phyloP scores from a whole-genome alignment of 2,329 filamentous ascomycete genomes.

The Aspergillus tanneri region DNA sequence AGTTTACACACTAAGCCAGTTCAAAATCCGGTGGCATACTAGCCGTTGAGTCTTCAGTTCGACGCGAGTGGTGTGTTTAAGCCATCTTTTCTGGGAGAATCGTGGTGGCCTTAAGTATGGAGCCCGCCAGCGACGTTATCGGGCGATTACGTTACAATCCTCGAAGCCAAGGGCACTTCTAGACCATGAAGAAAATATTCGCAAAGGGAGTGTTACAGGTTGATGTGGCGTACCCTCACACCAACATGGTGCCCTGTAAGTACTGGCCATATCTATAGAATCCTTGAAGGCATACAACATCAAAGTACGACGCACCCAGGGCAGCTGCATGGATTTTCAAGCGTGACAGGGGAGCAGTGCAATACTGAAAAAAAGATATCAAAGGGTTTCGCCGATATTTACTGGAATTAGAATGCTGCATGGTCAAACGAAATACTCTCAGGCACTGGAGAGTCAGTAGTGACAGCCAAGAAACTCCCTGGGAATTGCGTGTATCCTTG shows the following conservation, averaged over 20 bases:
- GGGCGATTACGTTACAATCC: constrained; percentile 5
- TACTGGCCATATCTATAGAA: not conserved
- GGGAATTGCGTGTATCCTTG: not conserved
- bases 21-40: not conserved
- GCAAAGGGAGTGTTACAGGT: constrained; percentile 1
- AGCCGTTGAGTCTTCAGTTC: not conserved
- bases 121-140: constrained; percentile 7
- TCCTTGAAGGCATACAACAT: not conserved
- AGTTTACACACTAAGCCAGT: not conserved
- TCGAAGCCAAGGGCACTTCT: not conserved
- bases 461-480: not conserved
- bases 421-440: constrained; percentile 1
- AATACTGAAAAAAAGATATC: not conserved
- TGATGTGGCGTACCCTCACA: constrained; percentile 13
- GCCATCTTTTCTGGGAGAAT: not conserved
- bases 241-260: constrained; percentile 3
- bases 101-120: constrained; percentile 2
- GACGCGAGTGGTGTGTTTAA: not conserved
- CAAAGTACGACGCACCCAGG: not conserved
- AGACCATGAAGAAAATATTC: not conserved
- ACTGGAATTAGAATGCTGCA: constrained; percentile 10
- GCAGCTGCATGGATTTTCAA: not conserved
- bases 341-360: not conserved
- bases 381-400: not conserved
- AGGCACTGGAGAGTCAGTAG: not conserved